phyloP scores from a whole-genome alignment of 176 grass and related monocot species.

The Hordeum vulgare region MorexV3_pseudomolecules_assembly NC_058518.1:288018589-288019088 shows the following conservation, averaged over 20 bases:
- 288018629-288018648: background rate
- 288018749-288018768: background rate
- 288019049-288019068: background rate
- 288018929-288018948: background rate
- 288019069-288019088: conserved; percentile 8
- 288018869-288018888: background rate
- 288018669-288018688: background rate
- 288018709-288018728: background rate
- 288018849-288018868: background rate
- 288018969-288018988: background rate
- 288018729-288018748: background rate
- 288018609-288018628: background rate
- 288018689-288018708: background rate
- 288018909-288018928: background rate
- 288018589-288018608: background rate
- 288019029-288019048: background rate
- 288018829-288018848: background rate
- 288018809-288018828: background rate
- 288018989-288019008: background rate
- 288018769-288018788: conserved; percentile 5
- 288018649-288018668: background rate
- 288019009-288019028: background rate
- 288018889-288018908: background rate
- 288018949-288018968: background rate
- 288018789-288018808: background rate